Percentiles rank a stretch among this genome's conserved stretches.
Conservation (phyloP, 2,329 filamentous ascomycete species). For the Aureobasidium zeae region DNA sequence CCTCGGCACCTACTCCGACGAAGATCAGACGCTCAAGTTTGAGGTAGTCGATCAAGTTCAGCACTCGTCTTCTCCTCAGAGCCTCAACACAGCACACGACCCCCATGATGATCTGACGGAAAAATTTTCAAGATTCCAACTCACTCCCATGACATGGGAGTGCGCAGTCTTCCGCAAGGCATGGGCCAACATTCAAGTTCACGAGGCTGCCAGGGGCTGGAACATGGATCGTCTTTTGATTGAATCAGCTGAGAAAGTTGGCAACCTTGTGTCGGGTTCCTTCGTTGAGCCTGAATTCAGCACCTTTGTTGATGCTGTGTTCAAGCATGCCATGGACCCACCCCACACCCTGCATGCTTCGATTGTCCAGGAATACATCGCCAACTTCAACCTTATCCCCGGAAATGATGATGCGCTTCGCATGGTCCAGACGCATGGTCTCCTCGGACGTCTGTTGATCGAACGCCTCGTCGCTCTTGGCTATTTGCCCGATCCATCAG, state of each 20-base stretch:
- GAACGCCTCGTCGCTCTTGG: background rate
- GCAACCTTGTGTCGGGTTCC: background rate
- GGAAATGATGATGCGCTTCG: background rate
- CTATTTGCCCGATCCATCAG: too few species aligned
- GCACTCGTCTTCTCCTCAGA: background rate
- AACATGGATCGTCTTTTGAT: background rate
- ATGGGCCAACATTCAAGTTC: background rate
- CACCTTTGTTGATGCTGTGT: background rate
- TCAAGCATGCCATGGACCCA: background rate
- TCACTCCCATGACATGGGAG: background rate
- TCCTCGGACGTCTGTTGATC: background rate
- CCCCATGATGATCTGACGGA: background rate
- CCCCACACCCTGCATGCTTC: background rate
- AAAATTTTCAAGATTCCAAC: background rate
- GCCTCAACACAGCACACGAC: background rate
- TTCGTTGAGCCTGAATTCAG: background rate
- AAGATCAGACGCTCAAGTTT: background rate
- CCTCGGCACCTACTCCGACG: background rate
- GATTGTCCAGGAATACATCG: background rate
- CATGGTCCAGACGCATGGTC: background rate
- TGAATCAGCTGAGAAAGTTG: background rate
- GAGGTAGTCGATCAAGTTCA: background rate
- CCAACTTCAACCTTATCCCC: background rate
- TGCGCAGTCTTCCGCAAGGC: background rate
- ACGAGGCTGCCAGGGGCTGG: background rate